Conservation (phyloP, 139 green algal species). For the Tetraselmis striata region DNA sequence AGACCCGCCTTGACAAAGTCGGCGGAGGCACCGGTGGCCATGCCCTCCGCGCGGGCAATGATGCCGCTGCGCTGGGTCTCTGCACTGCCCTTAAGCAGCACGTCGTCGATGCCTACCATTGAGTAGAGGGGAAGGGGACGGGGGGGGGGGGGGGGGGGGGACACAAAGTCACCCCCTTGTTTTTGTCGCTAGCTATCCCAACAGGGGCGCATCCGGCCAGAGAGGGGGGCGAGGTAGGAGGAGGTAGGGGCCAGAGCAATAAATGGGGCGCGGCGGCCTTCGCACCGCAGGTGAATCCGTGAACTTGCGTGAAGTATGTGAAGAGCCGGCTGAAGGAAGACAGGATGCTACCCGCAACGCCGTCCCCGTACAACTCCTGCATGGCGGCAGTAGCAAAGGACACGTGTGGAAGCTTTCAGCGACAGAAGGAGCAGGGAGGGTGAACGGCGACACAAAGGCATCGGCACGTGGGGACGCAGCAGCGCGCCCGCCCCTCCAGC, state of each 20-base stretch:
- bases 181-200: not conserved
- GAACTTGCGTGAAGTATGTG: slow-evolving; percentile 77
- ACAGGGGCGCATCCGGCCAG: too few species aligned
- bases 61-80: slow-evolving; percentile 49
- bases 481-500: too few species aligned
- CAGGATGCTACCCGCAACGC: slow-evolving; percentile 69
- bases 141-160: slow-evolving; percentile 1
- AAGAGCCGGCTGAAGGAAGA: slow-evolving; percentile 78
- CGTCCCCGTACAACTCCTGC: slow-evolving; percentile 87
- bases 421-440: slow-evolving; percentile 1
- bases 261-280: too few species aligned
- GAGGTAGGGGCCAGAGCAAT: too few species aligned
- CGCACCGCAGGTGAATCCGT: slow-evolving; percentile 90
- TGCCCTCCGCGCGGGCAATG: slow-evolving; percentile 51
- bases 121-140: not conserved
- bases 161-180: not conserved
- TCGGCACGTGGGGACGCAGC: not conserved
- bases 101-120: slow-evolving; percentile 70
- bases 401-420: too few species aligned
- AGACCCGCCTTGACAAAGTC: slow-evolving; percentile 32
- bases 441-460: not conserved
- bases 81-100: slow-evolving; percentile 56
- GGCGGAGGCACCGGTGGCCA: slow-evolving; percentile 45
- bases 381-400: not conserved
- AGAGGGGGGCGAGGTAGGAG: too few species aligned